Evolutionary conservation across 2,329 filamentous ascomycete species (phyloP), one percentile per base, ranked within the genome.

Genomic region (Pseudopithomyces maydicus): DNA sequence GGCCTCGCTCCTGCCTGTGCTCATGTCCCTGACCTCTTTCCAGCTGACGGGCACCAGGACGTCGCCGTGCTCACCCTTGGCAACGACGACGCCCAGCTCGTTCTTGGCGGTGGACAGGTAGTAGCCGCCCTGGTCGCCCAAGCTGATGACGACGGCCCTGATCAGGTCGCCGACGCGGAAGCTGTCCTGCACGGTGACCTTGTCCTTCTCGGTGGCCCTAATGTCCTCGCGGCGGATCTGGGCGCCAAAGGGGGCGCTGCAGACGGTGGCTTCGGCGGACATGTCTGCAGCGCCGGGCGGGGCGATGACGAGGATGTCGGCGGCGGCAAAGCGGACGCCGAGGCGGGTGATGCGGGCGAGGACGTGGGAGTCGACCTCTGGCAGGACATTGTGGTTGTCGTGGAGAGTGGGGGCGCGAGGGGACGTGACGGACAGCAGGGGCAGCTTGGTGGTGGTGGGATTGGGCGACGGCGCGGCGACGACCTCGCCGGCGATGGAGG

Each of bases 91-190:
- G 2, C 95, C 95, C 39, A 96, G 82, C 73, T 96, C 90, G 76
- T 99, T 98, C 65, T 87, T 87, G 26, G 92, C 92, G 1, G 95
- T 99, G 23, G 89, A 90, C n/a, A 96, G 84, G 75, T 97, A 99
- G 75, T 98, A 99, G 69, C 91, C 96, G 49, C 90, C 88, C 79
- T 98, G 93, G 73, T 99, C 95, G 36, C 95, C 95, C 14, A 98
- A 79, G 7, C 90, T 95, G 56, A 96, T 95, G 70, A 99, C 92
- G 54, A 89, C 85, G 4, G 92, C 95, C 49, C 91, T 81, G 50
- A 99, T 91, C 63, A 98, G 87, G 79, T 99, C 95, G 0, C 95
- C 95, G 0, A 96, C 93, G 63, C 92, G 85, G 73, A 98, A 98
- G 69, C 89, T 91, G 74, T 97, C 92, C 64, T 91, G 89, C 61